Evolutionary conservation across 805 yeast genomes (phyloP), one percentile per base, ranked within the genome.

Genomic region (Crinitomyces ghanaensis): DNA sequence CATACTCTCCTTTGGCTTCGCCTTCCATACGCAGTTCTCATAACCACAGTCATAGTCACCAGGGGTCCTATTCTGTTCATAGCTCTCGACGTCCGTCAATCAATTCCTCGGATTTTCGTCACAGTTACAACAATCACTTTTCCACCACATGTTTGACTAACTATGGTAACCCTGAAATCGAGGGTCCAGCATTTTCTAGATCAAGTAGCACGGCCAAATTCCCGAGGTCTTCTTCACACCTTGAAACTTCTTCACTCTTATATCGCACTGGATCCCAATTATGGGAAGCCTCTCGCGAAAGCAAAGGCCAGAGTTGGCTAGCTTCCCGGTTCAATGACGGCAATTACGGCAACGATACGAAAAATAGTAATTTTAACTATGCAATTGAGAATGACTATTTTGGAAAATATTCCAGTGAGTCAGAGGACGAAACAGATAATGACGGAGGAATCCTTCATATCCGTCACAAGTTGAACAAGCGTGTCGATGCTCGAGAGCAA

Each of bases 191-290:
- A 9, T n/a, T n/a, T n/a, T n/a, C n/a, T n/a, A n/a, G n/a, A n/a
- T n/a, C n/a, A n/a, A n/a, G n/a, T n/a, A n/a, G 11, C 19, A 11
- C 19, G 22, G 34, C 9, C 12, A 21, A 23, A 13, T 15, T 20
- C 15, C 29, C 37, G 19, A 23, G 16, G 6, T 34, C 37, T 16
- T 34, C 15, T 19, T 7, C 21, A 20, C 12, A 23, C 15, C 26
- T 31, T 23, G 47, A 46, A 25, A 35, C 37, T 30, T 32, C 49
- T 4, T 42, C 38, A 20, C 31, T 49, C 28, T 22, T 49, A 27
- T 39, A 33, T 20, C 44, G 54, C 13, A 45, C 52, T 1, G 52
- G 51, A 7, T 48, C 52, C 7, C 37, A 48, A 17, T 38, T 49
- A 13, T 46, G 49, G 49, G 46, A 38, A 28, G 51, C 44, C 16